Evolutionary conservation across 1,284 basidiomycete genomes (phyloP).

Genomic region (Heterobasidion annosum): DNA sequence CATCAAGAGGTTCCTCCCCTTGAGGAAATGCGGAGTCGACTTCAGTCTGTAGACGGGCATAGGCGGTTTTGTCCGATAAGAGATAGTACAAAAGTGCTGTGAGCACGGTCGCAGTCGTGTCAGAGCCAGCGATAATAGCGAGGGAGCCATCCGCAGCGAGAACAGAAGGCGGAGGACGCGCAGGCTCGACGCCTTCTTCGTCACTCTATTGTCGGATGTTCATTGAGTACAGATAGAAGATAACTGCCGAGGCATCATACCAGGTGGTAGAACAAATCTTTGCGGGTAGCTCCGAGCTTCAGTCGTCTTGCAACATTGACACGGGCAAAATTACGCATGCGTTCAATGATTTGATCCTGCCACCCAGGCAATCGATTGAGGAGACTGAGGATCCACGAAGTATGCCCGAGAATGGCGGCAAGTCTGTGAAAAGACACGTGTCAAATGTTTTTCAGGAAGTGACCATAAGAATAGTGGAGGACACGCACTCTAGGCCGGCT

Average conservation of each 20-base stretch:
- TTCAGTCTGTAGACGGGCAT: slow-evolving; percentile 24
- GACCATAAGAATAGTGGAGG: not conserved
- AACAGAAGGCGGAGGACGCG: slow-evolving; percentile 9
- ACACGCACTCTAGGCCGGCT: slow-evolving; percentile 3
- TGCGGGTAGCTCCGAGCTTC: slow-evolving; percentile 11
- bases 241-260: slow-evolving; percentile 13
- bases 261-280: slow-evolving; percentile 36
- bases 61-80: slow-evolving; percentile 20
- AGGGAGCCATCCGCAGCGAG: slow-evolving; percentile 13
- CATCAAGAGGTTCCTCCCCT: slow-evolving; percentile 20
- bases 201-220: slow-evolving; percentile 20
- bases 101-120: slow-evolving; percentile 28
- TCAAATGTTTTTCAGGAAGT: not conserved
- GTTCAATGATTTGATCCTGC: not conserved
- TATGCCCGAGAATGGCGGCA: slow-evolving; percentile 2
- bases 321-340: slow-evolving; percentile 2
- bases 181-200: slow-evolving; percentile 21
- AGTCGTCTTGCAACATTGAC: slow-evolving; percentile 1
- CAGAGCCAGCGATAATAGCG: slow-evolving; percentile 27
- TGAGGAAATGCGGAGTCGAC: slow-evolving; percentile 20
- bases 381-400: slow-evolving; percentile 1
- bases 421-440: not conserved
- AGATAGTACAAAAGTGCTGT: slow-evolving; percentile 26
- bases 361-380: not conserved
- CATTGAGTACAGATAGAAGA: no score